Base-by-base conservation (phyloP, 2,329 filamentous ascomycete species). In the Ceratocystis papillata region DNA sequence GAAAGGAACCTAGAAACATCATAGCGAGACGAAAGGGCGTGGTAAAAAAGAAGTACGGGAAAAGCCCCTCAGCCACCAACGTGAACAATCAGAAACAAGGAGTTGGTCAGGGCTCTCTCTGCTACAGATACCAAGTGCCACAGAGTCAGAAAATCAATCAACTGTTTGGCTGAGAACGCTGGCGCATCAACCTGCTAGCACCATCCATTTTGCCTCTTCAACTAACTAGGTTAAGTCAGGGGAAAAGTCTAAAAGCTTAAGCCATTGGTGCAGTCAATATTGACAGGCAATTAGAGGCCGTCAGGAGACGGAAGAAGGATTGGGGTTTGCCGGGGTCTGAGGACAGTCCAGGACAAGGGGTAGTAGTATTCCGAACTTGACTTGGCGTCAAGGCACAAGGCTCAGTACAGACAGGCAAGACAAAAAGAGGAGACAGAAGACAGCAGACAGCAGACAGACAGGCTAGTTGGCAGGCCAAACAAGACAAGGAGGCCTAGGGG, bases 21-120 rank as follows among this genome's bases (percentile, higher is more conserved):
- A 45, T 44, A 7, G 25, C 53, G 25, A 45, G 30, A 59, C 53
- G 20, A 65, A 59, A 53, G 48, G 28, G 37, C 55, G 30, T 37
- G 5, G 48, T 53, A 53, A 37, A 57, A 50, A 62, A 65, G 28
- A 60, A 33, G 44, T 15, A 65, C 44, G 53, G 57, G 53, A 62
- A 59, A 15, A n/a, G 17, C 25, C 17, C 55, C 25, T 28, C 55
- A 59, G 25, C 10, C 37, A 41, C 37, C 37, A 41, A 41, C 37
- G 10, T 41, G 55, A 44, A 44, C 17, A 44, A 59, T 12, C 8
- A 20, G 20, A 59, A 65, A 57, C 62, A 37, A 41, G 62, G 44
- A 41, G 44, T 55, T 28, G 45, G 12, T 44, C 37, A 50, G 44
- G 45, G 28, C 15, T 25, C 33, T 33, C 1, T 30, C 28, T 37